A percentile compares a stretch with the other conserved stretches of the same genome.
These are phyloP conservation scores for Nicotiana obtusifolia DNA, from an alignment of 257 asterid species.

Conservation along the genomic window DNA sequence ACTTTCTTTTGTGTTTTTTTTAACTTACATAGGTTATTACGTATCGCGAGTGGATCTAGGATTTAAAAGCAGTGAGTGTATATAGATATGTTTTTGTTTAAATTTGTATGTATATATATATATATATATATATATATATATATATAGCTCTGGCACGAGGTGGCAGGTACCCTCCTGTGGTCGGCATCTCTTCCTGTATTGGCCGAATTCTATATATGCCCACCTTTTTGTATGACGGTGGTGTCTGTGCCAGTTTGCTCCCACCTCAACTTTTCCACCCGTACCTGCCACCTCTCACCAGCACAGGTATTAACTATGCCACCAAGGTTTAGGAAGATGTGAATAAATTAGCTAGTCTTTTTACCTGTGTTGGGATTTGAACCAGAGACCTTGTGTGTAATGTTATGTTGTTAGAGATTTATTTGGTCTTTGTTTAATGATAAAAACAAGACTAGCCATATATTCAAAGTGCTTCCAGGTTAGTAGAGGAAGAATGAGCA, in stretches of 20 bases:
- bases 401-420: not conserved
- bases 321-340: too few relatives aligned
- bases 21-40: not conserved
- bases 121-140: too few relatives aligned
- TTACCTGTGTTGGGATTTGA: too few relatives aligned
- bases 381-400: not conserved
- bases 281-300: too few relatives aligned
- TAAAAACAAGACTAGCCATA: not conserved
- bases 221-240: not conserved
- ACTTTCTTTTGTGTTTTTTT: not conserved
- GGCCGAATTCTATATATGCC: too few relatives aligned
- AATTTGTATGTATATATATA: too few relatives aligned
- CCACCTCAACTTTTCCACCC: too few relatives aligned
- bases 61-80: not conserved
- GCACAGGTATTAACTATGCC: too few relatives aligned
- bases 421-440: not conserved
- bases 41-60: not conserved
- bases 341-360: too few relatives aligned
- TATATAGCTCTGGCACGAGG: not conserved
- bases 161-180: not conserved
- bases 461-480: not conserved
- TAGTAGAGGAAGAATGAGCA: not conserved
- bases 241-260: too few relatives aligned
- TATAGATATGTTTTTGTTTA: not conserved
- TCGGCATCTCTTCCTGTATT: not conserved